phyloP scores from a whole-genome alignment of 495 filamentous ascomycete genomes.

The Penicillium turbatum region DNA sequence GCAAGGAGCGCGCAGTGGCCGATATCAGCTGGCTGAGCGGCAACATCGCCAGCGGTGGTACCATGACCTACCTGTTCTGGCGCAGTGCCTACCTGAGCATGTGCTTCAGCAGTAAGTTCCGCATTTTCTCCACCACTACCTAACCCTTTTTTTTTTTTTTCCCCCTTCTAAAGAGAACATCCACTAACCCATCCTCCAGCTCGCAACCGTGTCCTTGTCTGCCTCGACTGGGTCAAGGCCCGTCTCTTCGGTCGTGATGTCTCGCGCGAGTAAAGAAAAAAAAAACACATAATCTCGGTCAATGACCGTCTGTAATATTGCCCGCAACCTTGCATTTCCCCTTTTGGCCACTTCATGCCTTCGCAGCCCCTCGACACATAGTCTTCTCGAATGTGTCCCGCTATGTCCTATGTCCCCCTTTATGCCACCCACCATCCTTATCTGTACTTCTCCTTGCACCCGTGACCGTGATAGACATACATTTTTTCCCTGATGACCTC shows the following conservation, averaged over 20 bases:
- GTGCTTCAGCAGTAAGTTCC: slow-evolving; percentile 97
- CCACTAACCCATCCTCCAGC: slow-evolving; percentile 43
- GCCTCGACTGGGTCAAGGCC: slow-evolving; percentile 93
- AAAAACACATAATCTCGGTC: neutral
- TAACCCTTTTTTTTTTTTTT: too few relatives aligned
- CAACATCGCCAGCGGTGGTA: slow-evolving; percentile 84
- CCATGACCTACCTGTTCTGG: slow-evolving; percentile 90
- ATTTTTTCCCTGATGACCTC: slow-evolving; percentile 20
- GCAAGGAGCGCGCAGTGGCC: slow-evolving; percentile 93
- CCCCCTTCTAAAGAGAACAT: too few relatives aligned
- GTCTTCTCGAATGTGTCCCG: neutral
- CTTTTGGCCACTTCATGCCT: slow-evolving; percentile 13
- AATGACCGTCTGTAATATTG: slow-evolving; percentile 17
- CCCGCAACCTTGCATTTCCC: slow-evolving; percentile 6
- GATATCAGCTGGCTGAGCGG: slow-evolving; percentile 97
- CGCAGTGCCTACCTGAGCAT: slow-evolving; percentile 96
- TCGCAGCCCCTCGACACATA: neutral
- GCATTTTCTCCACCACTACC: too few relatives aligned
- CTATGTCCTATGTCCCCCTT: slow-evolving; percentile 14
- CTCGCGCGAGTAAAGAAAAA: slow-evolving; percentile 69
- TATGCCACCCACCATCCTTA: slow-evolving; percentile 12
- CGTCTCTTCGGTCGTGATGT: slow-evolving; percentile 94
- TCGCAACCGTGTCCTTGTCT: slow-evolving; percentile 87
- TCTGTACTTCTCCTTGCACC: slow-evolving; percentile 8
- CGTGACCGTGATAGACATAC: slow-evolving; percentile 23